These are phyloP conservation scores for Cornus controversa DNA, from an alignment of 148 eudicot species.

Conservation along the genomic window DNA sequence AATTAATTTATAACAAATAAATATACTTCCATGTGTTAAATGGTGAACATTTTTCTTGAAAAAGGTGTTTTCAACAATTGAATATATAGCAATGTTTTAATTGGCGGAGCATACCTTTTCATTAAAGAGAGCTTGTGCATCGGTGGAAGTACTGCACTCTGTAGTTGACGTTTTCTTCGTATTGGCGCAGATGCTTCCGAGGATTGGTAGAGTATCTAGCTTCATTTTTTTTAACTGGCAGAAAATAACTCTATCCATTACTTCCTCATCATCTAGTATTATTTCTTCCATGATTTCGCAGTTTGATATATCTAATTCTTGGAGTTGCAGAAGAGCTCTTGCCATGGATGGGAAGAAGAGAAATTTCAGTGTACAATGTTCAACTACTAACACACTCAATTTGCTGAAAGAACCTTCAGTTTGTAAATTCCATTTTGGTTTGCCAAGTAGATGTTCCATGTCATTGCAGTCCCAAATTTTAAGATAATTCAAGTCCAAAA, in stretches of 20 bases:
- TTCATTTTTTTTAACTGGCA: not conserved
- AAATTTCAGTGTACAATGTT: too few relatives aligned
- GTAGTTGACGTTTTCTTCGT: not conserved
- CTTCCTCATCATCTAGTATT: not conserved
- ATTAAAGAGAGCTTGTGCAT: not conserved
- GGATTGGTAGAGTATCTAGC: not conserved
- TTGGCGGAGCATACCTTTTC: not conserved
- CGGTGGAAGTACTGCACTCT: not conserved
- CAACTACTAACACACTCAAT: too few relatives aligned
- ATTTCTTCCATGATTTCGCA: not conserved
- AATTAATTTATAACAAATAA: too few relatives aligned
- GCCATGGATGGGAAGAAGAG: too few relatives aligned
- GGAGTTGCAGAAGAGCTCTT: too few relatives aligned
- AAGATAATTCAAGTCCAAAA: not conserved
- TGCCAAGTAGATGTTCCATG: not conserved
- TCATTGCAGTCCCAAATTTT: not conserved
- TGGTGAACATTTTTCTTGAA: too few relatives aligned
- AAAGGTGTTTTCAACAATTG: too few relatives aligned
- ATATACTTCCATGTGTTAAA: too few relatives aligned
- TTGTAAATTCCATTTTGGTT: not conserved
- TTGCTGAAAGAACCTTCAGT: too few relatives aligned
- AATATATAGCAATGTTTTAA: too few relatives aligned
- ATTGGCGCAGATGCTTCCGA: not conserved
- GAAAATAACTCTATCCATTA: not conserved
- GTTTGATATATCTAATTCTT: not conserved